Base-by-base conservation (phyloP, 129 eudicot genomes). In the Apium graveolens region DNA sequence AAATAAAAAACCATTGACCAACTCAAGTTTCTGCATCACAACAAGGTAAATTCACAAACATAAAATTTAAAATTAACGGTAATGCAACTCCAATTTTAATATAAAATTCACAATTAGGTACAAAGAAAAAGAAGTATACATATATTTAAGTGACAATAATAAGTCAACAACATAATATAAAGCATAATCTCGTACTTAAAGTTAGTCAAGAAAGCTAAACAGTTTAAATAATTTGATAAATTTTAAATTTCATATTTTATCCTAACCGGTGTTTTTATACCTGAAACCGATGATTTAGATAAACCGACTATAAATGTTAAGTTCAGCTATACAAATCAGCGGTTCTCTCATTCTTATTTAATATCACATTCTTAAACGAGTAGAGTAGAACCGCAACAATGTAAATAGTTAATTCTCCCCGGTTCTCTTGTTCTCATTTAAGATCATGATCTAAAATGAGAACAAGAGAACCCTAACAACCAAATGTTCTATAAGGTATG, bases 1-100 rank as follows among this genome's bases (percentile, higher is more conserved):
- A 81, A 96, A 92, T 82, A 96, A 88, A 79, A 96, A 91, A 66
- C 99, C 99, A 79, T 96, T 96, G 76, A 92, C 90, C 70, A 95
- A 79, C 78, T 77, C 85, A 49, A 94, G 93, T 84, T 91, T 94
- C 97, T 94, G 97, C 85, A 86, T 62, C 38, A 75, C 78, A 84
- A 13, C 38, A 34, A 11, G 39, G 44, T 55, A 17, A 66, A n/a
- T 83, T 66, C 65, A 71, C 65, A 34, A 38, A 17, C 20, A 35
- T 2, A 60, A 60, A 53, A 24, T 57, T 2, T 10, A 55, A 55
- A 57, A 24, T 51, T 20, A 51, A 51, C n/a, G 3, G 62, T 5
- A 51, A 51, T 51, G 26, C 62, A 21, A 21, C 10, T 20, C 65
- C n/a, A 0, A 10, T n/a, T n/a, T 57, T 29, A 0, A n/a, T 9